Evolutionary conservation across 306 rosid species (phyloP).

Genomic region (Rosa rugosa): DNA sequence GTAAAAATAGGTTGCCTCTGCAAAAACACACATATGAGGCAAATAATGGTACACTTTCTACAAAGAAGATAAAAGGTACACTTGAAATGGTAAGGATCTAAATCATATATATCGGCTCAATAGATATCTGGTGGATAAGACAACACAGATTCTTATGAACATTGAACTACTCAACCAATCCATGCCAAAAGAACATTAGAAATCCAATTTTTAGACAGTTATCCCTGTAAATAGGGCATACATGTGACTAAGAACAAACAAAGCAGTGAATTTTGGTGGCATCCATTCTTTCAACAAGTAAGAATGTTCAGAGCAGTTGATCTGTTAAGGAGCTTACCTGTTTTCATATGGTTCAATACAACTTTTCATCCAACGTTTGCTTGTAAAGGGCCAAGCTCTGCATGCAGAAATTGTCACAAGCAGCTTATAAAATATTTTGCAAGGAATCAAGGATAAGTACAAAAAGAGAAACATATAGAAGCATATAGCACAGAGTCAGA

Average conservation of each 20-base stretch:
- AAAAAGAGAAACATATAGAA: not conserved
- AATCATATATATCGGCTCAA: not conserved
- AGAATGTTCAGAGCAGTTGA: not conserved
- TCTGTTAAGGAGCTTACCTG: slow-evolving; percentile 1
- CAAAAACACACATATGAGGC: not conserved
- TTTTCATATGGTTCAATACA: slow-evolving; percentile 15
- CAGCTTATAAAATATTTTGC: slow-evolving; percentile 17
- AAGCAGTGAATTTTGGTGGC: not conserved
- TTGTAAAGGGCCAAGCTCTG: slow-evolving; percentile 60
- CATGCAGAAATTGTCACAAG: slow-evolving; percentile 28
- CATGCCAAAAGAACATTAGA: not conserved
- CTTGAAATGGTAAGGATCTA: not conserved
- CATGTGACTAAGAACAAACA: not conserved
- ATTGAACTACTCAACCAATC: not conserved
- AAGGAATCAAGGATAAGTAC: not conserved
- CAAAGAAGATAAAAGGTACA: not conserved
- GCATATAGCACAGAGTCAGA: not conserved
- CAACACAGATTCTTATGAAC: not conserved
- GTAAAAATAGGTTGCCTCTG: not conserved
- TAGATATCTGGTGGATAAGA: not conserved
- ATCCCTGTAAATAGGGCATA: not conserved
- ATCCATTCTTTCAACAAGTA: not conserved
- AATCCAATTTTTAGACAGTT: not conserved
- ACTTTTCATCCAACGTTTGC: slow-evolving; percentile 50
- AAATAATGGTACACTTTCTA: not conserved